Conservation (phyloP, 176 grass and related monocot species). For the Pontederia paniculata region DNA sequence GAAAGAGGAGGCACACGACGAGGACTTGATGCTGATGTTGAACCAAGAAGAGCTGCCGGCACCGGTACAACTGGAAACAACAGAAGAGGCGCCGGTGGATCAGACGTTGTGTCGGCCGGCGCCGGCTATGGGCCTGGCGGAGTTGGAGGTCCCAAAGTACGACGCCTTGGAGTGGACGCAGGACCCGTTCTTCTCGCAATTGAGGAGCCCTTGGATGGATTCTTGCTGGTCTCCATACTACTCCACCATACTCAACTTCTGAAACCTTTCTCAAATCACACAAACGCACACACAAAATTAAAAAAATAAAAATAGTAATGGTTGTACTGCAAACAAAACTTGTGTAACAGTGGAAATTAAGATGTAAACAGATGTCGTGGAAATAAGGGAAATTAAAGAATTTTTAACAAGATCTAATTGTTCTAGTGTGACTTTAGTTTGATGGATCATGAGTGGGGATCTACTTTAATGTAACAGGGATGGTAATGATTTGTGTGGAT, state of each 20-base stretch:
- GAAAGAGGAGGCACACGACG: slow-evolving; percentile 25
- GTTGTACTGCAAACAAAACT: not conserved
- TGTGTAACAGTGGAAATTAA: not conserved
- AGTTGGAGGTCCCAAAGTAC: slow-evolving; percentile 44
- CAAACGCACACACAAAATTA: not conserved
- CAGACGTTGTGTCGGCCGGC: not conserved
- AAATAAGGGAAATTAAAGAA: too few relatives aligned
- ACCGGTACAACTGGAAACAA: slow-evolving; percentile 1
- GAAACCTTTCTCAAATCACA: not conserved
- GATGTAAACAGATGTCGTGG: too few relatives aligned
- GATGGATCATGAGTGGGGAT: too few relatives aligned
- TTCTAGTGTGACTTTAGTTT: too few relatives aligned
- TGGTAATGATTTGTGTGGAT: too few relatives aligned
- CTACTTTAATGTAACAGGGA: too few relatives aligned
- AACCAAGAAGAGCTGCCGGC: not conserved
- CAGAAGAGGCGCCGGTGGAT: not conserved
- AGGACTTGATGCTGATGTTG: too few relatives aligned
- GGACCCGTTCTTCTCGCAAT: slow-evolving; percentile 68
- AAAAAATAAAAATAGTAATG: not conserved
- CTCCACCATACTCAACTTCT: slow-evolving; percentile 61
- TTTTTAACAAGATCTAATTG: too few relatives aligned
- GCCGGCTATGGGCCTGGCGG: slow-evolving; percentile 31
- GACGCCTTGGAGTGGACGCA: slow-evolving; percentile 66
- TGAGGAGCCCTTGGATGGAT: slow-evolving; percentile 79
- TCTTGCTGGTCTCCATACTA: slow-evolving; percentile 49